Conservation (phyloP, 495 filamentous ascomycete genomes). For the Poronia punctata region DNA sequence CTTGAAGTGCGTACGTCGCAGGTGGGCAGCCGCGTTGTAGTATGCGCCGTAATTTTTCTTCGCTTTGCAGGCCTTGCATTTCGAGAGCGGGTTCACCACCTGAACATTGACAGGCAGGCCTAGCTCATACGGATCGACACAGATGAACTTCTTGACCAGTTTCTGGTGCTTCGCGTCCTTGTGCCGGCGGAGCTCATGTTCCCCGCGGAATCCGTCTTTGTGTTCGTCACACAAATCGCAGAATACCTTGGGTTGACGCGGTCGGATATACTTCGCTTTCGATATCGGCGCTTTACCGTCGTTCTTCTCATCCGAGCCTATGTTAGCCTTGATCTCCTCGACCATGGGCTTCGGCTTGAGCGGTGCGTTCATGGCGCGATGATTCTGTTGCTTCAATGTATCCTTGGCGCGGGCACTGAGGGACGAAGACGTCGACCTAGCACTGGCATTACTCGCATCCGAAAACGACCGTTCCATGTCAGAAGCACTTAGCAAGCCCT, state of each 20-base stretch:
- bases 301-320: slow-evolving; percentile 22
- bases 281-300: slow-evolving; percentile 51
- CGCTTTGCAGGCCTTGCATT: slow-evolving; percentile 78
- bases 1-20: slow-evolving; percentile 81
- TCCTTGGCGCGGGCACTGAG: slow-evolving; percentile 38
- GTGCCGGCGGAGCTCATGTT: slow-evolving; percentile 88
- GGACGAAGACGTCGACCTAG: slow-evolving; percentile 25
- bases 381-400: slow-evolving; percentile 29
- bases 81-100: slow-evolving; percentile 59
- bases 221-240: slow-evolving; percentile 70
- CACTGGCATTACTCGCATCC: slow-evolving; percentile 36
- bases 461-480: slow-evolving; percentile 41
- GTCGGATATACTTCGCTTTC: slow-evolving; percentile 65
- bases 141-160: slow-evolving; percentile 76
- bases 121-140: slow-evolving; percentile 34
- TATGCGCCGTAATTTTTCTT: slow-evolving; percentile 82
- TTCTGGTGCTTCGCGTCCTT: slow-evolving; percentile 68
- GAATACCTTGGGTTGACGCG: slow-evolving; percentile 66
- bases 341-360: slow-evolving; percentile 35
- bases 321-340: slow-evolving; percentile 18
- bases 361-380: slow-evolving; percentile 20
- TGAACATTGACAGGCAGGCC: slow-evolving; percentile 34
- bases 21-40: slow-evolving; percentile 92
- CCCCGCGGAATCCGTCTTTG: slow-evolving; percentile 83
- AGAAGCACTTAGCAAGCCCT: slow-evolving; percentile 18